Evolutionary conservation across 768 basidiomycete genomes (phyloP), one percentile per base, ranked within the genome.

Genomic region (Panus rudis): DNA sequence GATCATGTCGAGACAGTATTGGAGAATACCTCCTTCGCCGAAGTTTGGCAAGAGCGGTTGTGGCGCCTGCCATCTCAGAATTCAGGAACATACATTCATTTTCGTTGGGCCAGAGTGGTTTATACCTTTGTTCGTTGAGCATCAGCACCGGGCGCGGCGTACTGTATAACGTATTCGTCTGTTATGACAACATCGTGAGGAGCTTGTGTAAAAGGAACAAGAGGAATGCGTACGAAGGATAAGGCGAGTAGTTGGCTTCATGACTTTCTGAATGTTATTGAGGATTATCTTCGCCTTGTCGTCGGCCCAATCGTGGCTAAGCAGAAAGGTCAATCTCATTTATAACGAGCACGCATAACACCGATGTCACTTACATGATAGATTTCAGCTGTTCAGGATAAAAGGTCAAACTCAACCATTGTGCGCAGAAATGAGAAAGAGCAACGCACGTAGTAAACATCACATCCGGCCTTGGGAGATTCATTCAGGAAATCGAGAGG

Each of bases 231-330:
- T 45, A 65, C 64, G 61, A 26, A 66, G 54, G 26, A 65, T 56
- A 14, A 66, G 30, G 2, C 59, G 62, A 21, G 57, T 59, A 25
- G 57, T 39, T 4, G 60, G 55, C 20, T 48, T 54, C 47, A 66
- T 49, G 8, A 57, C 62, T 43, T 52, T 39, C 21, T 60, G 52
- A 37, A 66, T 26, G 41, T 63, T 62, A 16, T 41, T 45, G 14
- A 64, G 48, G 27, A 65, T 63, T 4, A 52, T 41, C 1, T 43
- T 26, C 6, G 55, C 49, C 17, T 57, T 50, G 3, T 52, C 43
- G 43, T 66, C 65, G 7, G 62, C 52, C 64, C 63, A 67, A 41
- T 65, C 53, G 32, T 64, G 64, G n/a, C 38, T 45, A 14, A 6
- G 5, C 19, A 21, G 58, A 52, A 30, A 60, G n/a, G n/a, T n/a